Conservation (phyloP, 306 rosid species). For the Casuarina cunninghamiana region DNA sequence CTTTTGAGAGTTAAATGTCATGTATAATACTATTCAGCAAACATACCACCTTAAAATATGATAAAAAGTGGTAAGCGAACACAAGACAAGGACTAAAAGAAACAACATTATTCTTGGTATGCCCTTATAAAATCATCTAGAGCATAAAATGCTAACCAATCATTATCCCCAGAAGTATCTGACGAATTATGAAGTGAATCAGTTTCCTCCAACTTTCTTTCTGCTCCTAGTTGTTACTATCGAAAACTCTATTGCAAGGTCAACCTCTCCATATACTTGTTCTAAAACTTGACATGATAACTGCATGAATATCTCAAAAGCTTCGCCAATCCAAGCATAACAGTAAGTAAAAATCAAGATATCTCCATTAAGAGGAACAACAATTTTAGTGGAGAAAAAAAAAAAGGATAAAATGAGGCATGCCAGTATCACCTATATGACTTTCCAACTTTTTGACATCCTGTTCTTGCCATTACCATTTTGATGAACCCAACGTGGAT, state of each 20-base stretch:
- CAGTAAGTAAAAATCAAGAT: constrained; percentile 19
- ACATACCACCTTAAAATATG: not conserved
- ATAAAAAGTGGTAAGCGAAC: not conserved
- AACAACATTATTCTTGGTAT: not conserved
- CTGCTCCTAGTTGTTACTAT: constrained; percentile 63
- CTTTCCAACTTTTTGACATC: constrained; percentile 57
- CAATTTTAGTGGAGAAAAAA: constrained; percentile 6
- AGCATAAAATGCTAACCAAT: constrained; percentile 22
- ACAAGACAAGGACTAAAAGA: not conserved
- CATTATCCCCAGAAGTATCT: constrained; percentile 49
- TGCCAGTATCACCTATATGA: constrained; percentile 51
- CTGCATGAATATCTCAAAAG: constrained; percentile 20
- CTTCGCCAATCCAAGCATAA: constrained; percentile 21
- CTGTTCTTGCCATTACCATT: constrained; percentile 71
- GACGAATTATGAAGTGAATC: constrained; percentile 39
- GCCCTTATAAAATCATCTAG: constrained; percentile 12
- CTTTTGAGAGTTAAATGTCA: not conserved
- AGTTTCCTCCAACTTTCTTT: constrained; percentile 41
- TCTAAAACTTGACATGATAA: constrained; percentile 51
- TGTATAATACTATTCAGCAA: not conserved
- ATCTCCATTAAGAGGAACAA: constrained; percentile 18
- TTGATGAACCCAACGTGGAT: constrained; percentile 51
- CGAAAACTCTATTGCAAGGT: constrained; percentile 76
- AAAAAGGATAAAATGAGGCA: not conserved
- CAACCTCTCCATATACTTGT: constrained; percentile 69